These are phyloP conservation scores for Xylaria cubensis DNA, from an alignment of 495 filamentous ascomycete genomes.

Conservation along the genomic window DNA sequence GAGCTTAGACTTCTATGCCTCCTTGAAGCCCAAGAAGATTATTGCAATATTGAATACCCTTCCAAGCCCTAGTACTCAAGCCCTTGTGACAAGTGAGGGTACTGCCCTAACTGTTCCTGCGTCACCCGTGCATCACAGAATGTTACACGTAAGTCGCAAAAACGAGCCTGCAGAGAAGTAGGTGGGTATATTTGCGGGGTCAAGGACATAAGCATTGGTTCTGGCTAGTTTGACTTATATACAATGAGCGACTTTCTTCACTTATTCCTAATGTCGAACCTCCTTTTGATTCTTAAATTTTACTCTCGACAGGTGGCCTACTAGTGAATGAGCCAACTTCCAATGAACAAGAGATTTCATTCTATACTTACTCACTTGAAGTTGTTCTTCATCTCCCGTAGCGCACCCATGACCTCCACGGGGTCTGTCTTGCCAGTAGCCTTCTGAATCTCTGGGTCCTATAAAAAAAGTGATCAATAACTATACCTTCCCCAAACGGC, in stretches of 20 bases:
- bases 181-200: not conserved
- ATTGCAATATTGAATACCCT: too few relatives aligned
- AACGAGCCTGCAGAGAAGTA: not conserved
- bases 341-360: not conserved
- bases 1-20: too few relatives aligned
- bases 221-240: not conserved
- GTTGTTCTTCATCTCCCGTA: conserved; percentile 94
- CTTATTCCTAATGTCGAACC: not conserved
- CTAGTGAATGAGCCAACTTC: not conserved
- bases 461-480: conserved; percentile 3
- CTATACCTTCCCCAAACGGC: not conserved
- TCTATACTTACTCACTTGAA: conserved; percentile 64
- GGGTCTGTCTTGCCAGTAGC: conserved; percentile 82
- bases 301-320: conserved; percentile 38
- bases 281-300: conserved; percentile 28
- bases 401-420: conserved; percentile 82
- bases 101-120: not conserved
- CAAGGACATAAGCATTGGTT: not conserved
- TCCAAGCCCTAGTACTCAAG: too few relatives aligned
- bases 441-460: conserved; percentile 87
- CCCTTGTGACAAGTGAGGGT: not conserved
- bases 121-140: not conserved
- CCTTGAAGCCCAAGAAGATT: too few relatives aligned
- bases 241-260: not conserved
- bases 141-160: not conserved